A percentile compares a stretch with the other conserved stretches of the same genome.
These are phyloP conservation scores for Mycena amicta DNA, from an alignment of 768 basidiomycete species.

Conservation along the genomic window DNA sequence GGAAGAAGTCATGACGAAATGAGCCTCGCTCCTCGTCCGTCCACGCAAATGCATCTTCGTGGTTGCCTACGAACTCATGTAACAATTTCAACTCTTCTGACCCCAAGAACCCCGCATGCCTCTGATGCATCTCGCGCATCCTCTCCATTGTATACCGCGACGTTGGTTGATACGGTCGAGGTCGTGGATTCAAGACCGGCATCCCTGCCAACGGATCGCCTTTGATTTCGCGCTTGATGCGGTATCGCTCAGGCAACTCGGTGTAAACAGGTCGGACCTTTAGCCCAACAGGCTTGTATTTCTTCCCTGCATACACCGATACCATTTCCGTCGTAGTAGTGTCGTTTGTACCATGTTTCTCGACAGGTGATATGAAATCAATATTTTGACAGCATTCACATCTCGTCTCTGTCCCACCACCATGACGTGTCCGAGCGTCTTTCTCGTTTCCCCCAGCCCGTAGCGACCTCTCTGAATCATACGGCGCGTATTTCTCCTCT, in stretches of 20 bases:
- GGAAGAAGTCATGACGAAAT: too few species aligned
- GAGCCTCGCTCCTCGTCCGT: too few species aligned
- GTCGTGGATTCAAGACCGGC: constrained; percentile 15
- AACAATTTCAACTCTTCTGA: constrained; percentile 30
- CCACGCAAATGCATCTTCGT: too few species aligned
- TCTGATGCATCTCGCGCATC: constrained; percentile 20
- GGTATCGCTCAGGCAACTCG: constrained; percentile 23
- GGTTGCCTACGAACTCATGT: constrained; percentile 21
- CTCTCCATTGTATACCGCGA: constrained; percentile 23
- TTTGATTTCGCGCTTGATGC: constrained; percentile 15
- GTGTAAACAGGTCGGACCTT: too few species aligned
- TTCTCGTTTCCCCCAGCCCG: too few species aligned
- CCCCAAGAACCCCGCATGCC: constrained; percentile 26
- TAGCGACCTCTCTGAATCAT: too few species aligned
- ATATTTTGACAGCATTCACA: not conserved
- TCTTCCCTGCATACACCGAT: constrained; percentile 11
- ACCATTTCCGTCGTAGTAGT: not conserved
- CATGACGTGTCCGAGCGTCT: too few species aligned
- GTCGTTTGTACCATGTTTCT: not conserved
- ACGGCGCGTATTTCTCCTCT: not conserved
- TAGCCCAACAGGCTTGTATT: too few species aligned
- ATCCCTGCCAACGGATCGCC: constrained; percentile 20
- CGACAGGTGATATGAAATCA: too few species aligned
- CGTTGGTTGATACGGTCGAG: constrained; percentile 23
- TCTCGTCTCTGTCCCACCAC: not conserved